These are phyloP conservation scores for Gyrodon lividus DNA, from an alignment of 768 basidiomycete species.

Conservation along the genomic window DNA sequence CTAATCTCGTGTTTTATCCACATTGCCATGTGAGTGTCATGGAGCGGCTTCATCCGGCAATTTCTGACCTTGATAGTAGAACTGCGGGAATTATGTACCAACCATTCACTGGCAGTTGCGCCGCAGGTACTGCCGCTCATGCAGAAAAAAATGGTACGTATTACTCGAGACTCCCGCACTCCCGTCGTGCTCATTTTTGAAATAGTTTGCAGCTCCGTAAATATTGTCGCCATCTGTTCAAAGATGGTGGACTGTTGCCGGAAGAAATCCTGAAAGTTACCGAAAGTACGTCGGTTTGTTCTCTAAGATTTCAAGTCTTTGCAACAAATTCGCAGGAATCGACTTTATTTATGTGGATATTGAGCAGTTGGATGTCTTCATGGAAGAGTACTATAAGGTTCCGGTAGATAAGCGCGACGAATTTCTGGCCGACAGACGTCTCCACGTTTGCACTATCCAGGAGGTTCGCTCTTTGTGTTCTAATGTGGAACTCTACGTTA, in stretches of 20 bases:
- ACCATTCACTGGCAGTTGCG: conserved; percentile 12
- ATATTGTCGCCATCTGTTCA: not conserved
- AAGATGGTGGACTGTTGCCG: not conserved
- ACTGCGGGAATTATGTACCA: conserved; percentile 3
- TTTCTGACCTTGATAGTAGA: not conserved
- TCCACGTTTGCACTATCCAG: not conserved
- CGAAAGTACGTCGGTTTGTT: not conserved
- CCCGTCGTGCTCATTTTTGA: not conserved
- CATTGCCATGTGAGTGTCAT: conserved; percentile 21
- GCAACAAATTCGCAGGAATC: not conserved
- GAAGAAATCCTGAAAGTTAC: not conserved
- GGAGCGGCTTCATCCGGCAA: not conserved
- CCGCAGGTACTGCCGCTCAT: conserved; percentile 9
- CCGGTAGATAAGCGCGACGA: not conserved
- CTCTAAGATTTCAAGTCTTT: not conserved
- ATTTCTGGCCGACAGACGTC: not conserved
- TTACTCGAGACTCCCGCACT: not conserved
- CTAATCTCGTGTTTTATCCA: conserved; percentile 38
- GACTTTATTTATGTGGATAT: conserved; percentile 2
- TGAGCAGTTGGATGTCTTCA: conserved; percentile 11
- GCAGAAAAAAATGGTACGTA: conserved; percentile 1
- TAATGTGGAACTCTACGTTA: not conserved
- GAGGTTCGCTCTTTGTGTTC: conserved; percentile 3
- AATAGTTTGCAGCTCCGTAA: not conserved
- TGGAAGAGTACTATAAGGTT: conserved; percentile 1